phyloP scores from a whole-genome alignment of 2,329 filamentous ascomycete genomes.

The Pochonia chlamydosporia region DNA sequence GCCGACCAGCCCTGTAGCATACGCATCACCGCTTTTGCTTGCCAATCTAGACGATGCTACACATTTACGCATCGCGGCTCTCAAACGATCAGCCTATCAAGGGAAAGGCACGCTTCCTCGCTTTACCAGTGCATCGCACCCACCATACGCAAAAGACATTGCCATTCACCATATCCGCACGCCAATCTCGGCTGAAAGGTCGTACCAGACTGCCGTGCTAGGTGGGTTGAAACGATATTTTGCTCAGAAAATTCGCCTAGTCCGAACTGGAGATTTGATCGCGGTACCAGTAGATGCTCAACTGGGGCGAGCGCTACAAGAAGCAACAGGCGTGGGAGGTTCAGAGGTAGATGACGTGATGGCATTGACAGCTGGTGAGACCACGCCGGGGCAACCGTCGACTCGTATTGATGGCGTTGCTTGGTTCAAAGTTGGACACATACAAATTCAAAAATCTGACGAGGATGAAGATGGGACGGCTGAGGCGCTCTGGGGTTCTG shows the following conservation, averaged over 20 bases:
- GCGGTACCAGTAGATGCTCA: constrained; percentile 84
- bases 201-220: constrained; percentile 79
- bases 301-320: constrained; percentile 75
- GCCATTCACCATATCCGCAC: constrained; percentile 85
- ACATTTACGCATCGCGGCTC: constrained; percentile 71
- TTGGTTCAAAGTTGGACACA: constrained; percentile 87
- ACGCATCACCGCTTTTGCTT: constrained; percentile 79
- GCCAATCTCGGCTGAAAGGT: constrained; percentile 78
- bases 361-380: constrained; percentile 40
- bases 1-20: constrained; percentile 54
- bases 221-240: constrained; percentile 86
- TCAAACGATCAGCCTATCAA: constrained; percentile 48
- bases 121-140: constrained; percentile 48
- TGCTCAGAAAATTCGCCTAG: constrained; percentile 71
- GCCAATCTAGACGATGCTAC: constrained; percentile 76
- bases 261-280: constrained; percentile 83
- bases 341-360: constrained; percentile 67
- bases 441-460: constrained; percentile 50
- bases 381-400: constrained; percentile 18
- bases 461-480: constrained; percentile 53
- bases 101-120: constrained; percentile 49
- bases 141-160: constrained; percentile 65
- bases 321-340: constrained; percentile 54
- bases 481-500: constrained; percentile 75
- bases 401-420: constrained; percentile 58